Percentiles rank a stretch among this genome's conserved stretches.
Evolutionary conservation across 345 rosid genomes (phyloP).

Genomic region (Lepidium didymum): DNA sequence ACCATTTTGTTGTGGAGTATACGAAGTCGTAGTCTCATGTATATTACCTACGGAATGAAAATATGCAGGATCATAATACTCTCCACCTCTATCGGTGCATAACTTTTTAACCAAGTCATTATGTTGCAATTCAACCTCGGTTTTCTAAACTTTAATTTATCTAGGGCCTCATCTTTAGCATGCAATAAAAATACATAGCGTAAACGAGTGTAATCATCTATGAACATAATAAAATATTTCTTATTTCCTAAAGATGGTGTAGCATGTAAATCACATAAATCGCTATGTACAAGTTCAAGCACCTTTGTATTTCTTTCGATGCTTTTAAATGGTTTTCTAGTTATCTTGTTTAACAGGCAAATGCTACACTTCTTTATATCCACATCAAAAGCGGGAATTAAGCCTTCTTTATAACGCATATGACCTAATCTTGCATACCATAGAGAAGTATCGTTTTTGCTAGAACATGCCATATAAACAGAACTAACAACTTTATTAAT

Average conservation of each 20-base stretch:
- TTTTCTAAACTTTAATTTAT: background rate
- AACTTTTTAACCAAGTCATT: background rate
- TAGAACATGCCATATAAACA: background rate
- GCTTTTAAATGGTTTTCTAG: background rate
- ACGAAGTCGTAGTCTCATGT: conserved; percentile 4
- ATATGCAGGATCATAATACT: background rate
- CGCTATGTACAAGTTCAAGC: background rate
- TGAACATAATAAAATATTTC: background rate
- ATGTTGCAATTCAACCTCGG: background rate
- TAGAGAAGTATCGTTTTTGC: background rate
- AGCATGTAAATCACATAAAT: background rate
- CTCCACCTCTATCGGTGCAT: background rate
- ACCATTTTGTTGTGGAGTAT: conserved; percentile 10
- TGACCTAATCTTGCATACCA: background rate
- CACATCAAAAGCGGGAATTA: background rate
- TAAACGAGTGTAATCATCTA: background rate
- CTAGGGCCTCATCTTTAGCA: background rate
- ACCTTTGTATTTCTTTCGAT: background rate
- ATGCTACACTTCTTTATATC: background rate
- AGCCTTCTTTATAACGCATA: background rate
- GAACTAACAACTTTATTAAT: background rate
- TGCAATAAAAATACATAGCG: background rate
- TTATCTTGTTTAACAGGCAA: background rate
- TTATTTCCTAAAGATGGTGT: background rate
- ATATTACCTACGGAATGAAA: background rate